Percentiles rank a stretch among this genome's conserved stretches.
These are phyloP conservation scores for Pichia sp. DNA, from an alignment of 1,139 yeast species.

Conservation along the genomic window DNA sequence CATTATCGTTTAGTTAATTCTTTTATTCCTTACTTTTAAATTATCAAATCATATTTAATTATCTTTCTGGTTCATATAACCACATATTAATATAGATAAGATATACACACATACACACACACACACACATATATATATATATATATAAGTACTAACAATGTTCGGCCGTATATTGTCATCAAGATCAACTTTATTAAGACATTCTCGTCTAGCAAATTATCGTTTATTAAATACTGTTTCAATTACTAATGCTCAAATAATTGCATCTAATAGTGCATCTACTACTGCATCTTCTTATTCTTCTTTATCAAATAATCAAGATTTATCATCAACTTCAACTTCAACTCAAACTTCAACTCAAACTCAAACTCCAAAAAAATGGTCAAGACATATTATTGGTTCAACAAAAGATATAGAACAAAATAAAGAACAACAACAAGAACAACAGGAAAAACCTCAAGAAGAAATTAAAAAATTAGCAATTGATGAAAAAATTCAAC, in stretches of 20 bases:
- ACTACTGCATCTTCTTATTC: background rate
- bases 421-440: background rate
- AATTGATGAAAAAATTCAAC: background rate
- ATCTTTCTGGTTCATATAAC: no score
- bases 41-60: no score
- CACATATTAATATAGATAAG: no score
- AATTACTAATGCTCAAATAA: no score
- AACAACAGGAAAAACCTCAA: background rate
- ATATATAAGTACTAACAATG: background rate
- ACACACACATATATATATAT: no score
- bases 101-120: no score
- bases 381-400: constrained; percentile 26
- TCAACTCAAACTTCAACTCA: background rate
- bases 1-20: no score
- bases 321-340: background rate
- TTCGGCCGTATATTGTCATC: background rate
- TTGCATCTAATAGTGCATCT: background rate
- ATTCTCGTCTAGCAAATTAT: background rate
- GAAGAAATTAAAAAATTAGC: background rate
- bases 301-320: background rate
- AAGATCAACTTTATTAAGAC: constrained; percentile 1
- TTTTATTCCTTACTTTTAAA: no score
- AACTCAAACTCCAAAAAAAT: constrained; percentile 12
- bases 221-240: constrained; percentile 2
- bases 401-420: constrained; percentile 1